Evolutionary conservation across 83 land plant genomes (phyloP).

Genomic region (Larix sibirica): DNA sequence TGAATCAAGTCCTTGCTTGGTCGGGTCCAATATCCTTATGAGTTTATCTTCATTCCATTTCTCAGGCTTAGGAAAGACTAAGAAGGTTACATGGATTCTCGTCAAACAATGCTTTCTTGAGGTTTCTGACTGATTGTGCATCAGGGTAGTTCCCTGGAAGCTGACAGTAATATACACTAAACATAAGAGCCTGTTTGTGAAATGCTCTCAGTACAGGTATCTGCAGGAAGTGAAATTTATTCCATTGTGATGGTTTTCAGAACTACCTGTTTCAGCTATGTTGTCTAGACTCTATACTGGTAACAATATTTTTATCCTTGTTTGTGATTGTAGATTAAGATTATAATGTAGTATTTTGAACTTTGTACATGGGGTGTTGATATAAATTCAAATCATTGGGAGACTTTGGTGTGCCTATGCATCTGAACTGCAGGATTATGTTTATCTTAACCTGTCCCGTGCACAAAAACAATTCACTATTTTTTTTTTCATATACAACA

Average conservation of each 20-base stretch:
- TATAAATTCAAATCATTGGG: not conserved
- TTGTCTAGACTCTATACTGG: too few relatives aligned
- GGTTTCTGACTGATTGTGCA: not conserved
- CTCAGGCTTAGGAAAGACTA: not conserved
- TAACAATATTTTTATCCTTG: not conserved
- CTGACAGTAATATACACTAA: not conserved
- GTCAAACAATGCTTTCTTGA: not conserved
- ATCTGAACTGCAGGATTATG: too few relatives aligned
- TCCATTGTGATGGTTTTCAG: not conserved
- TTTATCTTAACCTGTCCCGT: not conserved
- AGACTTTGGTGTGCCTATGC: slow-evolving; percentile 4
- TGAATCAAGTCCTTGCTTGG: not conserved
- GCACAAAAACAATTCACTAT: not conserved
- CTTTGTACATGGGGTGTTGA: not conserved
- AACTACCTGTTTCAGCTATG: not conserved
- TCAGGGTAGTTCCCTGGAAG: not conserved
- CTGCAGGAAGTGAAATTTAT: not conserved
- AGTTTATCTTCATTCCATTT: not conserved
- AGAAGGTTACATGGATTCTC: not conserved
- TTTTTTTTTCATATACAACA: not conserved
- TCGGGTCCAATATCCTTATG: too few relatives aligned
- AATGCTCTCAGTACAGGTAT: not conserved
- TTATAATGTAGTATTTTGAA: not conserved
- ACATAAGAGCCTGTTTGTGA: not conserved
- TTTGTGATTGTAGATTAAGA: not conserved